phyloP scores from a whole-genome alignment of 2,329 filamentous ascomycete genomes.

The Colletotrichum sp. region DNA sequence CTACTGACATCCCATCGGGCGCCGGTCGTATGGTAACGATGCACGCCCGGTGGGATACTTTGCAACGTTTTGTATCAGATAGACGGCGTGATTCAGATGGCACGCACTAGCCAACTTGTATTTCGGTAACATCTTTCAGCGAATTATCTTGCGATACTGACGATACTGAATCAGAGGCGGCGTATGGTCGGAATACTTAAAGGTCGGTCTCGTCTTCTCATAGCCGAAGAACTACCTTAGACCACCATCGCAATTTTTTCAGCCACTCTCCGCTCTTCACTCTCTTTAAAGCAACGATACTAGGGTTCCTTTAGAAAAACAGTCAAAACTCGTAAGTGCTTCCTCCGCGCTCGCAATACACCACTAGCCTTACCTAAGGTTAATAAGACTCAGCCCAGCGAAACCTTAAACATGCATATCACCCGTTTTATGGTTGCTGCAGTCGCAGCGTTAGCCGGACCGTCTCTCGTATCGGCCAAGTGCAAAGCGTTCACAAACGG shows the following conservation, averaged over 20 bases:
- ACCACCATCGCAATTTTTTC: not conserved
- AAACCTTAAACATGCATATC: not conserved
- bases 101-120: too few relatives aligned
- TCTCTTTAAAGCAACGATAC: not conserved
- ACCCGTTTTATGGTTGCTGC: not conserved
- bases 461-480: not conserved
- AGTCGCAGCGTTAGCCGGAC: not conserved
- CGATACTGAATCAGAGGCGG: not conserved
- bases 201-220: not conserved
- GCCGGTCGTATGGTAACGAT: not conserved
- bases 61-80: not conserved
- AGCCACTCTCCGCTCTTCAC: not conserved
- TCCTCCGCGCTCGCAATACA: not conserved
- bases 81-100: not conserved
- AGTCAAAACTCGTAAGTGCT: not conserved
- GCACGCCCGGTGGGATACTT: not conserved
- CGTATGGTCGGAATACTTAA: not conserved
- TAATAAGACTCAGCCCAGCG: not conserved
- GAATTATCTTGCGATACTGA: not conserved
- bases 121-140: not conserved
- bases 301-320: not conserved
- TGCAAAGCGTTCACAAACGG: not conserved
- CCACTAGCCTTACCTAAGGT: not conserved
- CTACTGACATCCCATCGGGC: not conserved
- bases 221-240: rapidly evolving